Evolutionary conservation across 1,284 basidiomycete species (phyloP).

Genomic region (Anthracocystis setariae): DNA sequence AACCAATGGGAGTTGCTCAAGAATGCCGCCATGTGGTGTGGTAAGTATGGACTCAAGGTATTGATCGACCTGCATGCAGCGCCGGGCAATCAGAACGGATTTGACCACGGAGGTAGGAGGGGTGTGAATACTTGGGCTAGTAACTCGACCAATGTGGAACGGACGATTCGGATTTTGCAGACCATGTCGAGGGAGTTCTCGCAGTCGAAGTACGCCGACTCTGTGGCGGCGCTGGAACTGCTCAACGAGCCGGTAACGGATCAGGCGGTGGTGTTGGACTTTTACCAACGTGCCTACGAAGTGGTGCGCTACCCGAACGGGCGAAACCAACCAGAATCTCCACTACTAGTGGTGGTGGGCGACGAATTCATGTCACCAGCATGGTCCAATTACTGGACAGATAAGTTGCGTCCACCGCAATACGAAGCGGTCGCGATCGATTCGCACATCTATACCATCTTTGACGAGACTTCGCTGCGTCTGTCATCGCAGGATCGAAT

Average conservation of each 20-base stretch:
- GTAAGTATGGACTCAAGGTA: constrained; percentile 79
- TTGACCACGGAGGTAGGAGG: constrained; percentile 75
- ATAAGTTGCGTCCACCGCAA: constrained; percentile 74
- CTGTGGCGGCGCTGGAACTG: constrained; percentile 56
- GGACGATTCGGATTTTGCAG: constrained; percentile 78
- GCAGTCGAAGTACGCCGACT: constrained; percentile 48
- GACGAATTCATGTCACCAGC: constrained; percentile 84
- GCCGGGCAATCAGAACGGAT: constrained; percentile 69
- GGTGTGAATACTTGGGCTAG: constrained; percentile 78
- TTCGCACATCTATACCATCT: constrained; percentile 66
- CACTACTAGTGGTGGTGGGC: constrained; percentile 73
- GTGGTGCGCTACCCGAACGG: constrained; percentile 52
- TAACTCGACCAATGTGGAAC: constrained; percentile 75
- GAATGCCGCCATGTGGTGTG: constrained; percentile 80
- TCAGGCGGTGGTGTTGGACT: constrained; percentile 43
- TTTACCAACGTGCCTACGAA: constrained; percentile 58
- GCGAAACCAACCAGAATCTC: constrained; percentile 21
- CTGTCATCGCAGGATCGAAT: constrained; percentile 52
- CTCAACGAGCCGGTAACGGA: constrained; percentile 62
- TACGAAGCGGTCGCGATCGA: constrained; percentile 80
- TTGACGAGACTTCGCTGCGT: constrained; percentile 42
- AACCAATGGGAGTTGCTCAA: constrained; percentile 74
- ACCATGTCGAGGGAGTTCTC: constrained; percentile 64
- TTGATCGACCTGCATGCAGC: constrained; percentile 77
- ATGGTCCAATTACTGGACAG: constrained; percentile 73